phyloP scores from a whole-genome alignment of 768 basidiomycete genomes.

The Daedaleopsis sinensis region DNA sequence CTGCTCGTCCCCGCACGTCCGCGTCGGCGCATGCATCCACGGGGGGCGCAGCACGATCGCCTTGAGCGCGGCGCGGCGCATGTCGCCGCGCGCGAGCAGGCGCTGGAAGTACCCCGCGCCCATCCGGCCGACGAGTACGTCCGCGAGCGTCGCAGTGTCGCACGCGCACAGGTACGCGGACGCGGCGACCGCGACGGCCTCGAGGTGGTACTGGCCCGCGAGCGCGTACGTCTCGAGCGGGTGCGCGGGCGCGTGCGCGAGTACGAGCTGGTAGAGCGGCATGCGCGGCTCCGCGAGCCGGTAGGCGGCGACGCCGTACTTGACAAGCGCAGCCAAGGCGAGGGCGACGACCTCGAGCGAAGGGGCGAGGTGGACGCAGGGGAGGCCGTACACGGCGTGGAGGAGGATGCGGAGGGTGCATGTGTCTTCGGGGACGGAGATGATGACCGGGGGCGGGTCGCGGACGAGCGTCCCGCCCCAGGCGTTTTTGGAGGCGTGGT shows the following conservation, averaged over 20 bases:
- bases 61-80: conserved; percentile 39
- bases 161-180: conserved; percentile 42
- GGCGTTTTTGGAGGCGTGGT: conserved; percentile 28
- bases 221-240: conserved; percentile 46
- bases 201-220: conserved; percentile 37
- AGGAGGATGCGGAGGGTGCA: conserved; percentile 33
- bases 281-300: conserved; percentile 25
- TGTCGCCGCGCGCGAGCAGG: conserved; percentile 40
- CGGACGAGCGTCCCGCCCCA: conserved; percentile 25
- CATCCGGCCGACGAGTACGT: conserved; percentile 39
- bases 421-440: conserved; percentile 31
- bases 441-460: conserved; percentile 9
- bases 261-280: conserved; percentile 36
- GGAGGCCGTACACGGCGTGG: conserved; percentile 33
- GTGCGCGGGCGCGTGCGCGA: conserved; percentile 35
- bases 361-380: conserved; percentile 28
- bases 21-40: not conserved
- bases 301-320: conserved; percentile 30
- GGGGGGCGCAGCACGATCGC: not conserved
- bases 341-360: conserved; percentile 24
- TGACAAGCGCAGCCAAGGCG: conserved; percentile 25
- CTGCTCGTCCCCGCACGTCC: not conserved
- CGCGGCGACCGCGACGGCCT: conserved; percentile 39
- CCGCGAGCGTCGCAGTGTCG: conserved; percentile 37
- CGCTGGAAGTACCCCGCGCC: conserved; percentile 44